Percentiles rank a stretch among this genome's conserved stretches.
phyloP scores from a whole-genome alignment of 129 eudicot species.

The Artemisia annua region DNA sequence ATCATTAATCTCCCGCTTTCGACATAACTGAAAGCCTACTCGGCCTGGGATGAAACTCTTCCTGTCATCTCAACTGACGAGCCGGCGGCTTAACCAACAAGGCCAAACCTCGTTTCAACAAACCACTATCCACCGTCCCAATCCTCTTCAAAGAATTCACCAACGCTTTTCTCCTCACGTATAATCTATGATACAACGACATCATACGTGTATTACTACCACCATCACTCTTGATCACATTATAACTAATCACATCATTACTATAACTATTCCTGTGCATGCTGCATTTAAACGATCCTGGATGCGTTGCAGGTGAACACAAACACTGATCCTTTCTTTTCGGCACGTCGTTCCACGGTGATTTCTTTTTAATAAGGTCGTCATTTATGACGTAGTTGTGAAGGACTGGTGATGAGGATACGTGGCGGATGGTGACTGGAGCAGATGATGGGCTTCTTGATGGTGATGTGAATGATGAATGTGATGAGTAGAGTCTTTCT shows the following conservation, averaged over 20 bases:
- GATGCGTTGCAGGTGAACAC: conserved; percentile 87
- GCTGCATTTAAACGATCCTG: conserved; percentile 82
- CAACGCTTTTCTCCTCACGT: conserved; percentile 76
- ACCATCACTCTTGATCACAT: background rate
- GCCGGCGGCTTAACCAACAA: conserved; percentile 71
- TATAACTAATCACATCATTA: background rate
- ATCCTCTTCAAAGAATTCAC: conserved; percentile 63
- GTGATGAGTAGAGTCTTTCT: no score
- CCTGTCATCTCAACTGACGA: conserved; percentile 52
- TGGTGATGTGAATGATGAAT: no score
- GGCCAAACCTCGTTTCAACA: conserved; percentile 60
- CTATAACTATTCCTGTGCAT: conserved; percentile 42
- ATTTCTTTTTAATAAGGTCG: no score
- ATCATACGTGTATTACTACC: background rate
- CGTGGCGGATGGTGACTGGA: no score
- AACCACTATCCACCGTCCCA: conserved; percentile 67
- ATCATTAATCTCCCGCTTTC: conserved; percentile 12
- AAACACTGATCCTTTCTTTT: conserved; percentile 55
- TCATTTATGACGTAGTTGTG: no score
- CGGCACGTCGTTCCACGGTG: conserved; percentile 5
- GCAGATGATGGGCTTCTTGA: no score
- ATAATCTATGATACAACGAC: conserved; percentile 51
- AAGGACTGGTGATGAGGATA: no score
- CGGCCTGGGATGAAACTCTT: conserved; percentile 57
- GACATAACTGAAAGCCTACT: conserved; percentile 69